Evolutionary conservation across 1,284 basidiomycete genomes (phyloP).

Genomic region (Cutaneotrichosporon mucoides): DNA sequence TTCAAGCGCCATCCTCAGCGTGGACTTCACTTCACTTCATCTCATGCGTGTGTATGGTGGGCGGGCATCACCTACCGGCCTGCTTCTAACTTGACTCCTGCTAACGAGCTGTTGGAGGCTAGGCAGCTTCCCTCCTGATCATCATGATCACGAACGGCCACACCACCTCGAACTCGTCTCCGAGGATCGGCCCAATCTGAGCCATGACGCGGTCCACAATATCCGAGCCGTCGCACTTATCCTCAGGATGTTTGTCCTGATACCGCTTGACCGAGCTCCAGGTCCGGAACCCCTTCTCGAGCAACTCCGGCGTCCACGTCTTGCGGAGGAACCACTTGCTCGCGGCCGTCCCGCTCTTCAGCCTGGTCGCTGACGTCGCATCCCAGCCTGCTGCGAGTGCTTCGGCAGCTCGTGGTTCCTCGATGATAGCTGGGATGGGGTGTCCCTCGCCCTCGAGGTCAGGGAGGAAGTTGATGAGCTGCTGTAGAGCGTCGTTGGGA

Average conservation of each 20-base stretch:
- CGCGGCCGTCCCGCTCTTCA: slow-evolving; percentile 27
- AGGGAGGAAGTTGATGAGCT: slow-evolving; percentile 22
- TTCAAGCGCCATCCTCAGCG: too few species aligned
- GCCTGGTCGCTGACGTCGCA: slow-evolving; percentile 21
- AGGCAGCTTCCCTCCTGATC: slow-evolving; percentile 34
- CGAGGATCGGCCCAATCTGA: slow-evolving; percentile 44
- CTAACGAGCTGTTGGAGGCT: too few species aligned
- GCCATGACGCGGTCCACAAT: slow-evolving; percentile 62
- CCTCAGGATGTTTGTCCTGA: slow-evolving; percentile 61
- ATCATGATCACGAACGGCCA: slow-evolving; percentile 69
- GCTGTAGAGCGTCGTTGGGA: background rate
- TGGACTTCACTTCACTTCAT: too few species aligned
- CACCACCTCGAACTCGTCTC: slow-evolving; percentile 57
- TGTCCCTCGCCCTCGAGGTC: slow-evolving; percentile 53
- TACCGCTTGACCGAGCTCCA: slow-evolving; percentile 69
- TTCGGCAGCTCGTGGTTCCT: slow-evolving; percentile 30
- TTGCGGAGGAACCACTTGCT: slow-evolving; percentile 61
- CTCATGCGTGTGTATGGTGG: too few species aligned
- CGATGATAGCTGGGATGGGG: slow-evolving; percentile 10
- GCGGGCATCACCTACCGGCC: too few species aligned
- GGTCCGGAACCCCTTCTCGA: slow-evolving; percentile 67
- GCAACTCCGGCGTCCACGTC: slow-evolving; percentile 60
- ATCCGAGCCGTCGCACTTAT: slow-evolving; percentile 52
- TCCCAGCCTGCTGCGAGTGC: slow-evolving; percentile 26
- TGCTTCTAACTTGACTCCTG: too few species aligned